A percentile compares a stretch with the other conserved stretches of the same genome.
Evolutionary conservation across 1,284 basidiomycete species (phyloP).

Genomic region (Ceraceosorus guamensis): DNA sequence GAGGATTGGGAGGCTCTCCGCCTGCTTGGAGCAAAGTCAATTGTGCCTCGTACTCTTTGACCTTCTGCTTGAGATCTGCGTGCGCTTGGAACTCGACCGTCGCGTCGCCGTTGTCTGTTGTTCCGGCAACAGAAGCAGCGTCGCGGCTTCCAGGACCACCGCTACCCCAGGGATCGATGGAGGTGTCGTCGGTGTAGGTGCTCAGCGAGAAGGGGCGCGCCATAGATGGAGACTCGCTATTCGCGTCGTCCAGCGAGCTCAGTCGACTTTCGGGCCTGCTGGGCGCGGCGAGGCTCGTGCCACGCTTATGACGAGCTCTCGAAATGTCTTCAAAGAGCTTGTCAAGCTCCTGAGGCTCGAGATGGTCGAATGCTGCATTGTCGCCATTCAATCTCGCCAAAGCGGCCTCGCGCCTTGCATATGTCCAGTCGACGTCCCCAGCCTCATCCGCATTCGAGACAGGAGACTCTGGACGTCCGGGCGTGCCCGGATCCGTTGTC

Average conservation of each 20-base stretch:
- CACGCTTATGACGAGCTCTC: constrained; percentile 29
- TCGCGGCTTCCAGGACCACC: constrained; percentile 16
- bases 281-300: constrained; percentile 49
- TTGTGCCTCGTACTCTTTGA: constrained; percentile 39
- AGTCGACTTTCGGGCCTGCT: constrained; percentile 40
- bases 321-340: constrained; percentile 44
- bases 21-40: constrained; percentile 19
- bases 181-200: constrained; percentile 39
- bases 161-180: constrained; percentile 38
- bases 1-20: constrained; percentile 2
- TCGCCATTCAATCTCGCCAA: constrained; percentile 37
- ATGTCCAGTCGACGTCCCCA: constrained; percentile 37
- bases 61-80: constrained; percentile 19
- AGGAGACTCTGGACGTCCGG: constrained; percentile 34
- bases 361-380: constrained; percentile 39
- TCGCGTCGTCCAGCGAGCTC: constrained; percentile 36
- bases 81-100: constrained; percentile 3
- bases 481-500: constrained; percentile 13
- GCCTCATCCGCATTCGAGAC: constrained; percentile 21
- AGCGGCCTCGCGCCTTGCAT: constrained; percentile 36
- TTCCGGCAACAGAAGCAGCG: constrained; percentile 7
- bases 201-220: constrained; percentile 34
- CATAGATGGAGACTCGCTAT: constrained; percentile 30
- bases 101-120: constrained; percentile 4
- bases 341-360: constrained; percentile 41